These are phyloP conservation scores for Syzygium oleosum DNA, from an alignment of 345 rosid genomes.

Conservation along the genomic window DNA sequence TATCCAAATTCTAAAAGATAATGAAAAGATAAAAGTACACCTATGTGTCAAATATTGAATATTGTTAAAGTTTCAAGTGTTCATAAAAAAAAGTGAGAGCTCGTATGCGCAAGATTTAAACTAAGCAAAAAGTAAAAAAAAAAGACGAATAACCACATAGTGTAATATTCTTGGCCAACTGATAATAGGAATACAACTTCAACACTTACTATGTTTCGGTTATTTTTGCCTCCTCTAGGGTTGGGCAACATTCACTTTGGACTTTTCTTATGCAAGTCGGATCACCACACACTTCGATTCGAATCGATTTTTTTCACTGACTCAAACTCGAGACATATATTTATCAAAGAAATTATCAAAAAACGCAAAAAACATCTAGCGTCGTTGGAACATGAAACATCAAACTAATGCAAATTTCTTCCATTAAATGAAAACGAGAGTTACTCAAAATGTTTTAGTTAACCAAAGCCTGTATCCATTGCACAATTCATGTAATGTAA, in stretches of 20 bases:
- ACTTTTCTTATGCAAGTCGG: rapidly evolving
- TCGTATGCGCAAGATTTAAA: neutral
- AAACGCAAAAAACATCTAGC: neutral
- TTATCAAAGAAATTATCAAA: neutral
- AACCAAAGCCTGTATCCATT: neutral
- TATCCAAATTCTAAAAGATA: neutral
- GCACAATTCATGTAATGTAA: neutral
- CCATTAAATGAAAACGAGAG: too few species aligned
- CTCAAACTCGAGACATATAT: neutral
- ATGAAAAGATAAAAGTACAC: neutral
- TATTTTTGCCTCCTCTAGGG: neutral
- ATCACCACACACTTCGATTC: neutral
- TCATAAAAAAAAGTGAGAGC: too few species aligned
- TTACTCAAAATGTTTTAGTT: neutral
- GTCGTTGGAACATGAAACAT: neutral
- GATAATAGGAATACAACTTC: neutral
- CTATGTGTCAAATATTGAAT: neutral
- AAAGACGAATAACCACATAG: neutral
- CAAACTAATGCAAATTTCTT: neutral
- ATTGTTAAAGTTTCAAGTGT: neutral
- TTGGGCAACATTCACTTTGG: neutral
- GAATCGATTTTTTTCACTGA: neutral
- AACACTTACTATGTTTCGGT: too few species aligned
- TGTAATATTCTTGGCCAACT: neutral
- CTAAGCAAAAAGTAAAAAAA: too few species aligned